Evolutionary conservation across 116 monocot species (phyloP), one percentile per base, ranked within the genome.

Genomic region (Zostera marina): DNA sequence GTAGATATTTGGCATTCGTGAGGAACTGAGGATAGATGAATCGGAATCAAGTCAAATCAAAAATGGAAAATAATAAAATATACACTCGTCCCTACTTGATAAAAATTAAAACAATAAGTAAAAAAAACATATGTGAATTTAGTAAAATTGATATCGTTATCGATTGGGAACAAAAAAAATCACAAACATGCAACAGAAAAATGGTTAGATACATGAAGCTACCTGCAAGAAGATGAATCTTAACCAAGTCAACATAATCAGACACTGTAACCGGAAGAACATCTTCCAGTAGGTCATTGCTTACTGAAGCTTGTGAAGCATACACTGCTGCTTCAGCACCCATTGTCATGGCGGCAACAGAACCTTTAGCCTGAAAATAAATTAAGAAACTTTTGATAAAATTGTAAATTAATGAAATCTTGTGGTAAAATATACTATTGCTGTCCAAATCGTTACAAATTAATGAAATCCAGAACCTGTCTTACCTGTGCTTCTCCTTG

Each of bases 251-350:
- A 70, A 94, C 76, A 52, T 85, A 88, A 57, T 88, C 82, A 65
- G 85, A 82, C 21, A 82, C 44, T 44, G 85, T 85, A 8, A 47
- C 64, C 43, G 94, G 94, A 80, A 96, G 82, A 44, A 96, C 63
- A 62, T 49, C 53, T 8, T 96, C 94, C 38, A 96, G 69, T 25
- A 88, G 77, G 44, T 96, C 88, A 76, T 85, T 96, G 44, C 63
- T 82, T 54, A 70, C 71, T 22, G 94, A 80, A 65, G 94, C 88
- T 75, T 85, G 85, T 42, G 88, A 88, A 16, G 94, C 94, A 80
- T 88, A 88, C 21, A 96, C 73, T 65, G 58, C 74, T 26, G 94
- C 94, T 74, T 88, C 89, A 55, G 89, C 68, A 15, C 94, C 94
- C 9, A 74, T 88, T 61, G 88, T 82, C 66, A 65, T 68, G 22